Evolutionary conservation across 768 basidiomycete species (phyloP).

Genomic region (Chalciporus pseudorubinellus): DNA sequence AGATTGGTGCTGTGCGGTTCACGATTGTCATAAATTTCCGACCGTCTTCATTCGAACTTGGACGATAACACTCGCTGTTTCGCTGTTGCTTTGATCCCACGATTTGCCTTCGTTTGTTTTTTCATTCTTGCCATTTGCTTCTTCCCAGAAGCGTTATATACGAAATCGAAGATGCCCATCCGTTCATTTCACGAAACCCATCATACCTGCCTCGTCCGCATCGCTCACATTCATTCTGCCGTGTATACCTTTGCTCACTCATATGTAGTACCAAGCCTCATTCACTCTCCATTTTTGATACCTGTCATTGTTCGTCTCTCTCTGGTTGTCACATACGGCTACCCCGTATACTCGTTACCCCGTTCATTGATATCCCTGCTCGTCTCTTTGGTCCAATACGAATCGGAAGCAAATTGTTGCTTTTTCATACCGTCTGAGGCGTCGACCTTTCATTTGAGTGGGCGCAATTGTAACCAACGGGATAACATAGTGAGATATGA

Average conservation of each 20-base stretch:
- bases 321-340: constrained; percentile 34
- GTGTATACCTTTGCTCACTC: constrained; percentile 37
- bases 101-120: constrained; percentile 34
- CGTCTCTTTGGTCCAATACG: constrained; percentile 17
- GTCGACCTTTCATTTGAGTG: constrained; percentile 25
- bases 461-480: constrained; percentile 15
- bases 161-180: constrained; percentile 35
- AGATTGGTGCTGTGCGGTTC: constrained; percentile 29
- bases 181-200: constrained; percentile 35
- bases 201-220: constrained; percentile 34
- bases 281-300: constrained; percentile 34
- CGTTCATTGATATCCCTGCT: constrained; percentile 33
- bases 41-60: constrained; percentile 33
- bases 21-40: constrained; percentile 23
- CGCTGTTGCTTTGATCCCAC: constrained; percentile 27
- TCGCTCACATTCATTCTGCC: constrained; percentile 37
- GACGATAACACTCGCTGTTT: constrained; percentile 29
- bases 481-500: background rate
- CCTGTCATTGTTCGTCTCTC: constrained; percentile 20
- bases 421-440: constrained; percentile 16
- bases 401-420: constrained; percentile 9
- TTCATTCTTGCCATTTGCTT: constrained; percentile 30
- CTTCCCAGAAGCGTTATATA: constrained; percentile 28
- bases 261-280: constrained; percentile 37
- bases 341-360: constrained; percentile 38